Conservation (phyloP, 2,329 filamentous ascomycete species). For the Fusarium albosuccineum region DNA sequence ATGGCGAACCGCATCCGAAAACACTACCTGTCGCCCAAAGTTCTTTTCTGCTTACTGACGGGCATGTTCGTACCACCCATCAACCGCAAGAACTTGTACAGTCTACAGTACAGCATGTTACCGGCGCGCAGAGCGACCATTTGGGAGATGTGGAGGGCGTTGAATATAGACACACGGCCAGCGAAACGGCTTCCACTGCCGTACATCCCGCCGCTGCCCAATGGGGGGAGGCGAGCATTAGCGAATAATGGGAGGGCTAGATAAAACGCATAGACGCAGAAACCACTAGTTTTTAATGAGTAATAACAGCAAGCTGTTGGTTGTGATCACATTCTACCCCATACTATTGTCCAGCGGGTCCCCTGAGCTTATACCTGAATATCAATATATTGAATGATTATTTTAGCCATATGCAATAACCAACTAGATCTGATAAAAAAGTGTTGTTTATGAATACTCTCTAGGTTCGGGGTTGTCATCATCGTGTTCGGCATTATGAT, state of each 20-base stretch:
- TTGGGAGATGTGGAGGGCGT: constrained; percentile 84
- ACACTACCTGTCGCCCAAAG: constrained; percentile 91
- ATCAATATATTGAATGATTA: too few species aligned
- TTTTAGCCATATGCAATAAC: too few species aligned
- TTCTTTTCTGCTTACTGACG: constrained; percentile 88
- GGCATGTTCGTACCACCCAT: constrained; percentile 96
- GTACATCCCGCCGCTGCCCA: constrained; percentile 50
- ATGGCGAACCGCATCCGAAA: constrained; percentile 92
- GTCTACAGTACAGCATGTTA: constrained; percentile 97
- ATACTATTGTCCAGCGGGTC: too few species aligned
- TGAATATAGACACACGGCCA: constrained; percentile 66
- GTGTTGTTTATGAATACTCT: too few species aligned
- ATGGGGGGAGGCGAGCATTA: constrained; percentile 47
- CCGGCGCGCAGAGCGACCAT: constrained; percentile 85
- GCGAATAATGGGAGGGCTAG: constrained; percentile 47
- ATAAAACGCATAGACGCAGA: constrained; percentile 31
- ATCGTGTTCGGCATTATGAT: too few species aligned
- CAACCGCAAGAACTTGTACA: constrained; percentile 93
- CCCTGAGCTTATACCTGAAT: too few species aligned
- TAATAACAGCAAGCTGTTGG: constrained; percentile 9
- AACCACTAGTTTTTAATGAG: constrained; percentile 12
- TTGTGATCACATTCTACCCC: too few species aligned
- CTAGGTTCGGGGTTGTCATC: too few species aligned
- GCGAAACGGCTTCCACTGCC: constrained; percentile 58
- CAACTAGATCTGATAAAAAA: too few species aligned